Conservation (phyloP, 2,329 filamentous ascomycete species). For the Trichoderma semiorbis region DNA sequence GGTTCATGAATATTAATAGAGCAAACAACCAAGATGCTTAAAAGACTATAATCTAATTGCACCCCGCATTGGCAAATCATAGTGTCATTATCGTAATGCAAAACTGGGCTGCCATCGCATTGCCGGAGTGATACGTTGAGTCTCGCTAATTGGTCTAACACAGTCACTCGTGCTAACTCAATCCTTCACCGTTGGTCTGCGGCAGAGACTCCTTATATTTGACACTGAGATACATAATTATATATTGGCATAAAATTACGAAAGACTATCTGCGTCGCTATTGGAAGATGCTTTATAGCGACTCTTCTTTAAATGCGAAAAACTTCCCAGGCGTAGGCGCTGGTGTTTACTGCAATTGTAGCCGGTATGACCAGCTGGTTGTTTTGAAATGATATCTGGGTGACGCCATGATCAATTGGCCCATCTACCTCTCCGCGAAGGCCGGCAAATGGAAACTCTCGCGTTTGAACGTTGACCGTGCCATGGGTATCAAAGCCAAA, state of each 20-base stretch:
- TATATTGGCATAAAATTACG: not conserved
- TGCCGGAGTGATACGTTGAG: not conserved
- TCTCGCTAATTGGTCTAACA: not conserved
- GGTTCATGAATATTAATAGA: not conserved
- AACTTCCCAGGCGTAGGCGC: conserved; percentile 13
- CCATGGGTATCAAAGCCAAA: conserved; percentile 11
- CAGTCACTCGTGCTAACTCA: not conserved
- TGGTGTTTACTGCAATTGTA: conserved; percentile 8
- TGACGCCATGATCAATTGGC: conserved; percentile 12
- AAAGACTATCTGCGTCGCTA: not conserved
- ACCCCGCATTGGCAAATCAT: not conserved
- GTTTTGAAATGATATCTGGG: conserved; percentile 1
- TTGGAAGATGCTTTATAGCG: not conserved
- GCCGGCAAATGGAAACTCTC: conserved; percentile 7
- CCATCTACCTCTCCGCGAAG: conserved; percentile 11
- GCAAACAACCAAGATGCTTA: not conserved
- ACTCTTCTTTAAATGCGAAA: not conserved
- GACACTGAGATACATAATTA: not conserved
- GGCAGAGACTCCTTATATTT: not conserved
- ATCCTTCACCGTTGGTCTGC: not conserved
- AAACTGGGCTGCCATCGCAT: not conserved
- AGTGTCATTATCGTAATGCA: not conserved
- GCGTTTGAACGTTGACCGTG: not conserved
- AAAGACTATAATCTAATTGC: not conserved
- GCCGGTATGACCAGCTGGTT: conserved; percentile 5